Percentiles rank a stretch among this genome's conserved stretches.
Conservation (phyloP, 1,139 yeast genomes). For the Kurtzmaniella natalensis region DNA sequence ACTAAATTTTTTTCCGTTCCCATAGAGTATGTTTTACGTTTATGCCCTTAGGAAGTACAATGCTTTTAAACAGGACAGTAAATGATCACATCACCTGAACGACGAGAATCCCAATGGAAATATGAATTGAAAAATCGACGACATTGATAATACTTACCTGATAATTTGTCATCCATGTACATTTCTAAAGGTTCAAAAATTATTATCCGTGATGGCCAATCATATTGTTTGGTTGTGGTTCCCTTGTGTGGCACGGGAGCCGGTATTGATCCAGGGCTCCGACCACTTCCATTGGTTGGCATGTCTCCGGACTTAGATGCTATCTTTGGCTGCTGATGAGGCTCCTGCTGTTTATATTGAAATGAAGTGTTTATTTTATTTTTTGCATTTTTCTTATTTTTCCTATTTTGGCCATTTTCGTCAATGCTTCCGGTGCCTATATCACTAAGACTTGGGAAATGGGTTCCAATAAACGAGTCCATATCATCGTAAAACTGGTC, state of each 20-base stretch:
- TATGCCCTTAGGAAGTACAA: constrained; percentile 5
- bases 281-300: not conserved
- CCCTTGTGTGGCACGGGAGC: not conserved
- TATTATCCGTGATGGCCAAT: constrained; percentile 71
- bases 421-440: too few relatives aligned
- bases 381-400: too few relatives aligned
- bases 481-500: constrained; percentile 78
- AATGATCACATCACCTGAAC: constrained; percentile 74
- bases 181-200: constrained; percentile 63
- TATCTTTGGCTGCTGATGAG: not conserved
- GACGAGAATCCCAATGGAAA: constrained; percentile 82
- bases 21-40: too few relatives aligned
- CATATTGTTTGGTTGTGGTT: constrained; percentile 24
- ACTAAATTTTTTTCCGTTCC: too few relatives aligned
- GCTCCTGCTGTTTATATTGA: too few relatives aligned
- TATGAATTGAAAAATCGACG: constrained; percentile 69
- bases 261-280: not conserved
- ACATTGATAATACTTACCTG: constrained; percentile 41
- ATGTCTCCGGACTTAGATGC: not conserved
- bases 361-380: too few relatives aligned
- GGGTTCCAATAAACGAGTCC: constrained; percentile 34
- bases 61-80: too few relatives aligned
- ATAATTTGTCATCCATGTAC: constrained; percentile 34
- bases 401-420: too few relatives aligned
- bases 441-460: constrained; percentile 13